These are phyloP conservation scores for Gnomoniopsis smithogilvyi DNA, from an alignment of 2,329 filamentous ascomycete species.

Conservation along the genomic window DNA sequence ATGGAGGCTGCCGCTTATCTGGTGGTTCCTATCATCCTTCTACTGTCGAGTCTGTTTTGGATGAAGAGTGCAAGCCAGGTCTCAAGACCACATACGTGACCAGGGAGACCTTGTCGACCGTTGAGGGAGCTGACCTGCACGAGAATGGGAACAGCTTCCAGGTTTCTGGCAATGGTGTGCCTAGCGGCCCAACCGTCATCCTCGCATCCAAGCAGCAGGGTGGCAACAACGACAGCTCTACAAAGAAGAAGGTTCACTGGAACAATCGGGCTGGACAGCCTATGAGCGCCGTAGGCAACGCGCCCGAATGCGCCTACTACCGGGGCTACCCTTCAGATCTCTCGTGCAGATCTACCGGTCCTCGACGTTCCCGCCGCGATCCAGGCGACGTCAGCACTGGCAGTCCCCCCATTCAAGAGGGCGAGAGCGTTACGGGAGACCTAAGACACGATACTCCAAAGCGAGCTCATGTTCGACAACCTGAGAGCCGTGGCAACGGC, in stretches of 20 bases:
- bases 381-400: constrained; percentile 15
- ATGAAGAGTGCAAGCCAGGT: not conserved
- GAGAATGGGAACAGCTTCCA: not conserved
- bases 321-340: not conserved
- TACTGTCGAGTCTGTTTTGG: constrained; percentile 1
- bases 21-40: constrained; percentile 3
- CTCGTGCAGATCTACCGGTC: constrained; percentile 1
- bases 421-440: not conserved
- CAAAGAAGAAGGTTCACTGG: constrained; percentile 11
- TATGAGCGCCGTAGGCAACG: not conserved
- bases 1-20: constrained; percentile 5
- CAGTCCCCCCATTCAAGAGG: constrained; percentile 9
- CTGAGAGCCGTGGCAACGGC: not conserved
- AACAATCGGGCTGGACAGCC: not conserved
- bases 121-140: not conserved
- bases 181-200: not conserved
- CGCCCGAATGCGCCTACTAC: not conserved
- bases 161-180: not conserved
- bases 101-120: not conserved
- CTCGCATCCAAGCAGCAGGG: not conserved
- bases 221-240: not conserved
- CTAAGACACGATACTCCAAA: not conserved
- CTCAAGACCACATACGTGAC: not conserved
- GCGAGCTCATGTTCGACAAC: not conserved
- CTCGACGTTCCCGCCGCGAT: constrained; percentile 8